These are phyloP conservation scores for Porpolomopsis calyptriformis DNA, from an alignment of 768 basidiomycete genomes.

Conservation along the genomic window DNA sequence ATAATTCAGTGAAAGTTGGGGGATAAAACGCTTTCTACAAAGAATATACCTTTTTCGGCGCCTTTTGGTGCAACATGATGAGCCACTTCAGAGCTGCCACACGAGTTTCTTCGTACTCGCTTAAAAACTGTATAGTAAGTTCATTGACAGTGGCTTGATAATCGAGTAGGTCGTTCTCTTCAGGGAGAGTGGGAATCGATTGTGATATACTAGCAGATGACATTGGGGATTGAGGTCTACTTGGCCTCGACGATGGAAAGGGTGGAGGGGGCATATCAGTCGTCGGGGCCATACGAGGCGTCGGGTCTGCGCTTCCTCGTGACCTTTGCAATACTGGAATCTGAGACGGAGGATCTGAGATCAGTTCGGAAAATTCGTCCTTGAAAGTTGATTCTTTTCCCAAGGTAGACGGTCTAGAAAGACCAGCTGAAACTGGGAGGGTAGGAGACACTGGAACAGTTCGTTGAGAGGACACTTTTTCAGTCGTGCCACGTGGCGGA, in stretches of 20 bases:
- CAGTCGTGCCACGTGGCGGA: slow-evolving; percentile 10
- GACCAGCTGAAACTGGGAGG: slow-evolving; percentile 31
- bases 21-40: neutral
- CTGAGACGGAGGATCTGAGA: slow-evolving; percentile 20
- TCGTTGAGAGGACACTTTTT: slow-evolving; percentile 17
- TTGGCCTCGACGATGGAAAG: slow-evolving; percentile 22
- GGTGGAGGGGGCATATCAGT: slow-evolving; percentile 22
- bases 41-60: slow-evolving; percentile 72
- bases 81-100: slow-evolving; percentile 96
- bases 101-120: slow-evolving; percentile 92
- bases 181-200: slow-evolving; percentile 20
- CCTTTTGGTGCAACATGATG: slow-evolving; percentile 96
- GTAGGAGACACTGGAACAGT: slow-evolving; percentile 49
- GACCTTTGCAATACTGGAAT: slow-evolving; percentile 12
- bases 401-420: slow-evolving; percentile 42
- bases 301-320: slow-evolving; percentile 14
- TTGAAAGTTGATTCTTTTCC: slow-evolving; percentile 8
- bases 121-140: slow-evolving; percentile 86
- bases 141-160: slow-evolving; percentile 90
- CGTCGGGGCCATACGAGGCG: slow-evolving; percentile 26
- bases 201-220: slow-evolving; percentile 34
- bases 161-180: slow-evolving; percentile 71
- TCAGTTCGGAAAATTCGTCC: slow-evolving; percentile 36
- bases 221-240: slow-evolving; percentile 54
- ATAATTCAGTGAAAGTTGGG: neutral